Base-by-base conservation (phyloP, 768 basidiomycete genomes). In the Gyrodon lividus region DNA sequence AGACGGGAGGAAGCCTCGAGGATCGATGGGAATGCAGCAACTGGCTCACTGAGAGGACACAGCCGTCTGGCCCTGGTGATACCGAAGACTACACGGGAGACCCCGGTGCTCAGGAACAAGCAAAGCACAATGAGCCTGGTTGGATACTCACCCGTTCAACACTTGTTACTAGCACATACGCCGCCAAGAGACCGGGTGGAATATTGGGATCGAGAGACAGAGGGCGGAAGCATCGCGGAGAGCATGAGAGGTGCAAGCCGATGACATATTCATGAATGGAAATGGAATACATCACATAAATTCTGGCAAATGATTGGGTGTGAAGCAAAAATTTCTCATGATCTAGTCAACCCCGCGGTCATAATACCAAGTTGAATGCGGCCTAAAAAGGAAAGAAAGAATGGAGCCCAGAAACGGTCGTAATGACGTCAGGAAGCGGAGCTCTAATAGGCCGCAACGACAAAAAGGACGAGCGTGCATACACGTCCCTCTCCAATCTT, bases 91-190 rank as follows among this genome's bases (percentile, higher is more conserved):
- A 66, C 72, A 49, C 65, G 61, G 46, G 77, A 78, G 50, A 59
- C 72, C 10, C 79, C 82, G 12, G 65, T 69, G 41, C 63, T 86
- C 50, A 72, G 80, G 57, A 70, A 73, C 52, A 79, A 77, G 58
- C 77, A 72, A 50, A 87, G 83, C 66, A 67, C 76, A 41, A 63
- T 88, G 46, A 79, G 80, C 59, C 66, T 89, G 48, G 77, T 88
- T 60, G 85, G 83, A 4, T 76, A 90, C 53, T 89, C 89, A 28
- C 85, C 88, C 10, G 86, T 86, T 28, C 86, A 89, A 79, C 86
- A 82, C 58, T 67, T 86, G n/a, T 63, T 89, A 10, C 68, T 89
- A 26, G 80, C 81, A 10, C 82, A 86, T 59, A 80, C 85, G 2
- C 84, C 86, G 12, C 80, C 86, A 23, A 74, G 77, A 30, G 79